Conservation (phyloP, 1,284 basidiomycete species). For the Golubevia pallescens region DNA sequence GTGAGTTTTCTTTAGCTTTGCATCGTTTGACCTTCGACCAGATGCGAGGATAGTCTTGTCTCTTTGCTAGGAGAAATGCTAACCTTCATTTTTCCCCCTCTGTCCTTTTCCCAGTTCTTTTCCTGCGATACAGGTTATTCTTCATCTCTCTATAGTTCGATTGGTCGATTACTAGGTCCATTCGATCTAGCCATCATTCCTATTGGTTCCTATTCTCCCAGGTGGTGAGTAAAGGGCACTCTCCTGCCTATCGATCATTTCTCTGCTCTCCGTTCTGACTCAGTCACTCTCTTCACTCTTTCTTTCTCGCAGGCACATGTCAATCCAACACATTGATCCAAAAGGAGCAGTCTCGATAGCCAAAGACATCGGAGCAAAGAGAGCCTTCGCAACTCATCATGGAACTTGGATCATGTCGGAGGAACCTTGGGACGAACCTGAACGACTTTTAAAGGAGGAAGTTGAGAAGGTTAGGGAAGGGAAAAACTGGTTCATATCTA, state of each 20-base stretch:
- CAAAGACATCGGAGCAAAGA: constrained; percentile 36
- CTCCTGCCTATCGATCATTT: too few species aligned
- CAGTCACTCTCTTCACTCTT: not conserved
- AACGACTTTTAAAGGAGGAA: constrained; percentile 24
- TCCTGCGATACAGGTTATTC: constrained; percentile 54
- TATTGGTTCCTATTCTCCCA: constrained; percentile 33
- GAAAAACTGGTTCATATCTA: too few species aligned
- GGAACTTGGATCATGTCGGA: constrained; percentile 11
- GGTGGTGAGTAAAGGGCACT: not conserved
- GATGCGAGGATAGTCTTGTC: too few species aligned
- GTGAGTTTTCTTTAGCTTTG: too few species aligned
- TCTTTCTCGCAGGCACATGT: constrained; percentile 45
- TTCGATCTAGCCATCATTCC: constrained; percentile 43
- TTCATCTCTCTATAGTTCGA: constrained; percentile 32
- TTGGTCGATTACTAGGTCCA: constrained; percentile 42
- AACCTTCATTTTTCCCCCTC: too few species aligned
- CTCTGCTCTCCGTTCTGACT: too few species aligned
- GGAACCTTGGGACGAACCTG: constrained; percentile 46
- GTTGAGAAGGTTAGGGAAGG: constrained; percentile 9
- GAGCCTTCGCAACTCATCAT: constrained; percentile 18
- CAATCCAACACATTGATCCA: constrained; percentile 46
- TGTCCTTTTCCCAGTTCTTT: constrained; percentile 23
- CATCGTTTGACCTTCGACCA: too few species aligned
- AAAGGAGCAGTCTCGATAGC: constrained; percentile 36
- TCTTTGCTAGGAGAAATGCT: too few species aligned